Conservation (phyloP, 805 yeast species). For the Cyberlindnera subsufficiens region DNA sequence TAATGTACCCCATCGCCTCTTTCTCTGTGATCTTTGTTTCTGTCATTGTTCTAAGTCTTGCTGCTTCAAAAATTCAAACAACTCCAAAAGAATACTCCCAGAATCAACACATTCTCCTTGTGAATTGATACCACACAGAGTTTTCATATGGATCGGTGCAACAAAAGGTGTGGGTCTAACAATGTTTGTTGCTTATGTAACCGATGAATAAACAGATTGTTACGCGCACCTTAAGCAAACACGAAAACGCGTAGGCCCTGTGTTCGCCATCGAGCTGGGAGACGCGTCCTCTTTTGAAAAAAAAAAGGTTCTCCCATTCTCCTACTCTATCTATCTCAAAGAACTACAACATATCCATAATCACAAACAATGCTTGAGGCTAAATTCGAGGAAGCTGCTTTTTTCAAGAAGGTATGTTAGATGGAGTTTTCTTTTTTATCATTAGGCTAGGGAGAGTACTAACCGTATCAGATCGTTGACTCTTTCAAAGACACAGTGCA, state of each 20-base stretch:
- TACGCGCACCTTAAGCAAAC: too few species aligned
- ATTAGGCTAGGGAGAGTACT: constrained; percentile 19
- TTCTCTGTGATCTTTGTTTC: constrained; percentile 6
- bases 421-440: constrained; percentile 20
- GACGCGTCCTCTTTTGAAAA: constrained; percentile 2
- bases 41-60: neutral
- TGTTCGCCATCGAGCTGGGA: neutral
- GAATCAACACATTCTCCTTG: too few species aligned
- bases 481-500: constrained; percentile 93
- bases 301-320: neutral
- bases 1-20: constrained; percentile 8
- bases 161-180: too few species aligned
- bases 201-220: too few species aligned
- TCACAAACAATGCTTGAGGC: constrained; percentile 82
- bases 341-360: constrained; percentile 1
- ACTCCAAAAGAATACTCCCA: too few species aligned
- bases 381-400: constrained; percentile 87
- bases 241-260: neutral
- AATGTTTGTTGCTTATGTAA: too few species aligned
- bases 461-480: constrained; percentile 57
- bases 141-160: too few species aligned
- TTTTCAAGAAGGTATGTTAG: constrained; percentile 58
- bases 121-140: too few species aligned
- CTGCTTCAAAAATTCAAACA: neutral
- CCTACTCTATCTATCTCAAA: neutral